Percentiles rank a stretch among this genome's conserved stretches.
Conservation (phyloP, 768 basidiomycete genomes). For the Calocybe indica region DNA sequence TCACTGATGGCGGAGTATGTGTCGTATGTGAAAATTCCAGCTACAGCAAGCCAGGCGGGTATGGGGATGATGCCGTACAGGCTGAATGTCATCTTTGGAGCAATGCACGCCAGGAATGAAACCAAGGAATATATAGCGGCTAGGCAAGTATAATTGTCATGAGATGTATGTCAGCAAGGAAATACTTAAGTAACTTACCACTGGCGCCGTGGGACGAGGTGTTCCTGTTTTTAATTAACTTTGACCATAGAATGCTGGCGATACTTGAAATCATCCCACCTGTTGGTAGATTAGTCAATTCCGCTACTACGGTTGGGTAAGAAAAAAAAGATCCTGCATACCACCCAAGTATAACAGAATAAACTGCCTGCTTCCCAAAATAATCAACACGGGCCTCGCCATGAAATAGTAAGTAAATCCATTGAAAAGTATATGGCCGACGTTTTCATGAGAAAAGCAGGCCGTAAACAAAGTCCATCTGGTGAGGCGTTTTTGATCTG, state of each 20-base stretch:
- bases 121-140: constrained; percentile 68
- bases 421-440: constrained; percentile 67
- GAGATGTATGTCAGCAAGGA: no score
- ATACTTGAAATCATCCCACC: constrained; percentile 57
- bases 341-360: constrained; percentile 70
- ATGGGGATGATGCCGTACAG: constrained; percentile 75
- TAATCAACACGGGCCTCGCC: constrained; percentile 53
- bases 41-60: constrained; percentile 72
- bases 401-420: constrained; percentile 77
- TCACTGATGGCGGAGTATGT: constrained; percentile 36
- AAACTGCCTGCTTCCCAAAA: constrained; percentile 65
- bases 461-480: constrained; percentile 76
- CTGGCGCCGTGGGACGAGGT: constrained; percentile 62
- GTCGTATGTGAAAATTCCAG: constrained; percentile 63
- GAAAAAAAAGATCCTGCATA: constrained; percentile 18
- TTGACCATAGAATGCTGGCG: constrained; percentile 44
- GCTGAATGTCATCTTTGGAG: constrained; percentile 59
- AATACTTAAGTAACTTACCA: constrained; percentile 34
- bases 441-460: constrained; percentile 62
- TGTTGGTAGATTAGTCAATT: constrained; percentile 18
- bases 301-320: background rate
- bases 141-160: constrained; percentile 12
- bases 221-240: constrained; percentile 26
- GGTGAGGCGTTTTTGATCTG: constrained; percentile 2
- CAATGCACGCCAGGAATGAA: constrained; percentile 67